phyloP scores from a whole-genome alignment of 202 grass and related monocot genomes.

The Zoysia matrella region DNA sequence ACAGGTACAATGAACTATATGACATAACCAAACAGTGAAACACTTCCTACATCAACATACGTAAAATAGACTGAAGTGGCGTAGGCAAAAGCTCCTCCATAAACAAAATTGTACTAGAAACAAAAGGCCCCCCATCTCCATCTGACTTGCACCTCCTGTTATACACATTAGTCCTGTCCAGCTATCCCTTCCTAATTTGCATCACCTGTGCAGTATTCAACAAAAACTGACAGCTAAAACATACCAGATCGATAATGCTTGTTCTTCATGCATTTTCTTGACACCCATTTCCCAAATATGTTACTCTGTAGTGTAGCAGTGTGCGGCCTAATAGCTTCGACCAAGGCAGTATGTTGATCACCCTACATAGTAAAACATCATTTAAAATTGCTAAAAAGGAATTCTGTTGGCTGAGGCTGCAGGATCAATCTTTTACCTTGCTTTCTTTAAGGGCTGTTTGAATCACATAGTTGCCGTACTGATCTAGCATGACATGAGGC shows the following conservation, averaged over 20 bases:
- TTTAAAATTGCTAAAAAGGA: slow-evolving; percentile 29
- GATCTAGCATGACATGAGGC: slow-evolving; percentile 50
- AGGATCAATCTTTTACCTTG: neutral
- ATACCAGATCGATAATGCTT: slow-evolving; percentile 42
- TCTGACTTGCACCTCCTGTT: too few relatives aligned
- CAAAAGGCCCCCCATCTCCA: too few relatives aligned
- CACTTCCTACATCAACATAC: too few relatives aligned
- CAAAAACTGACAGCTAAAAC: slow-evolving; percentile 19
- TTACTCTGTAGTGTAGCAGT: slow-evolving; percentile 49
- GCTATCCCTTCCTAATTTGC: neutral
- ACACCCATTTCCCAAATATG: slow-evolving; percentile 76
- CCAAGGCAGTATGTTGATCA: slow-evolving; percentile 42
- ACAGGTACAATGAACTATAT: too few relatives aligned
- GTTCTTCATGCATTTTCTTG: slow-evolving; percentile 70
- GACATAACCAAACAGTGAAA: too few relatives aligned
- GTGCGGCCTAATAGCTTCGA: slow-evolving; percentile 58
- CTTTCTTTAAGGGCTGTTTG: too few relatives aligned
- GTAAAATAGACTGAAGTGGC: too few relatives aligned
- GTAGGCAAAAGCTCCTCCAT: too few relatives aligned
- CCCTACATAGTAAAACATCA: slow-evolving; percentile 56
- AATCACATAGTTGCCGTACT: slow-evolving; percentile 68
- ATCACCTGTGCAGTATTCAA: neutral
- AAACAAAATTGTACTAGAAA: too few relatives aligned
- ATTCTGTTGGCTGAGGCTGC: slow-evolving; percentile 19
- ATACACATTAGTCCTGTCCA: slow-evolving; percentile 24